Conservation (phyloP, 1,139 yeast genomes). For the Suhomyces choctaworum region DNA sequence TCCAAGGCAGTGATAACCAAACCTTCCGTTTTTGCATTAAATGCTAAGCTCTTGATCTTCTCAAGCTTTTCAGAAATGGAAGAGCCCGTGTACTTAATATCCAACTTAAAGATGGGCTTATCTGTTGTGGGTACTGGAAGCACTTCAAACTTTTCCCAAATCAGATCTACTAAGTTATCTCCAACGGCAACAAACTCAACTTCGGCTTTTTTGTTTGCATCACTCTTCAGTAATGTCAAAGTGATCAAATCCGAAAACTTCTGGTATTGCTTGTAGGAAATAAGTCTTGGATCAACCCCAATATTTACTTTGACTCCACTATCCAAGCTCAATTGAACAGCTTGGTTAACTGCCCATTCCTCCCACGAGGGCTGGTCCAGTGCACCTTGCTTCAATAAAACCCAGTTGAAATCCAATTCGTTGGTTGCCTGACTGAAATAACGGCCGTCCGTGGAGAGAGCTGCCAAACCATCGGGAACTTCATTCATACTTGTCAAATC, state of each 20-base stretch:
- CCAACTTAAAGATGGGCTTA: constrained; percentile 47
- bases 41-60: constrained; percentile 45
- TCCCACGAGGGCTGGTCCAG: constrained; percentile 82
- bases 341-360: constrained; percentile 74
- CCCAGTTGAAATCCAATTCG: constrained; percentile 90
- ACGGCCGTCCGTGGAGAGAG: constrained; percentile 90
- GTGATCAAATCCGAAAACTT: constrained; percentile 27
- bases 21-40: constrained; percentile 41
- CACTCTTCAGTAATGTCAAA: constrained; percentile 19
- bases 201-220: constrained; percentile 35
- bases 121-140: constrained; percentile 46
- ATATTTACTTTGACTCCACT: constrained; percentile 43
- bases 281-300: constrained; percentile 63
- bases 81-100: constrained; percentile 50
- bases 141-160: constrained; percentile 63
- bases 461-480: constrained; percentile 66
- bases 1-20: constrained; percentile 75
- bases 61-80: constrained; percentile 44
- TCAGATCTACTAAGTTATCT: constrained; percentile 70
- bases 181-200: constrained; percentile 63
- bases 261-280: constrained; percentile 48
- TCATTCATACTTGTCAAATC: constrained; percentile 62
- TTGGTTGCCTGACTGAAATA: constrained; percentile 88
- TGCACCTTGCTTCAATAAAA: constrained; percentile 75
- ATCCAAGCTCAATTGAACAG: constrained; percentile 51